phyloP scores from a whole-genome alignment of 495 filamentous ascomycete genomes.

The Xylona heveae region DNA sequence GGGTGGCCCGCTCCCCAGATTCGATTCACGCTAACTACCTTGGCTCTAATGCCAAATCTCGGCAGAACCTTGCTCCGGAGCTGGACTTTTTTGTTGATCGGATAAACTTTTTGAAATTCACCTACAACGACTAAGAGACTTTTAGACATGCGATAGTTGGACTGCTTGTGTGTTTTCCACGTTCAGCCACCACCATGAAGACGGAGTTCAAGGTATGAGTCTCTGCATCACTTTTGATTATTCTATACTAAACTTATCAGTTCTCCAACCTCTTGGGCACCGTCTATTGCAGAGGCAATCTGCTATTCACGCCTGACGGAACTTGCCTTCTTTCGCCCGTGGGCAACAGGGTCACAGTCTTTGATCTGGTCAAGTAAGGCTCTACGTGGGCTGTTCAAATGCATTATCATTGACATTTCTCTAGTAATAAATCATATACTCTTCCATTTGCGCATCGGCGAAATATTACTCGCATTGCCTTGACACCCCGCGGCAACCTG shows the following conservation, averaged over 20 bases:
- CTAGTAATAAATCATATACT: conserved; percentile 86
- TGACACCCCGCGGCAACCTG: conserved; percentile 75
- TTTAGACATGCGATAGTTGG: no score
- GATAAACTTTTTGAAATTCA: no score
- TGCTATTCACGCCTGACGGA: conserved; percentile 92
- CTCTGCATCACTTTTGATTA: neutral
- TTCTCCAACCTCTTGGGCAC: conserved; percentile 93
- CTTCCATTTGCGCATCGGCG: conserved; percentile 85
- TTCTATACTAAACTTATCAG: conserved; percentile 18
- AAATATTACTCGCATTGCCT: conserved; percentile 71
- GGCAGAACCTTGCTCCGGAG: no score
- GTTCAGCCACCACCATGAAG: no score
- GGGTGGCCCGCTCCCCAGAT: no score
- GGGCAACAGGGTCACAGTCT: conserved; percentile 85
- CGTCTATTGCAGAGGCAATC: conserved; percentile 91
- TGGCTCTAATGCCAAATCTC: no score
- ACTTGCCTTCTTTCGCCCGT: conserved; percentile 92
- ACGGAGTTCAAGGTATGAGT: conserved; percentile 67
- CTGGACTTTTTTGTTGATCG: no score
- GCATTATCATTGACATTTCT: no score
- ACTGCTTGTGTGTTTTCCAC: no score
- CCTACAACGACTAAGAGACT: no score
- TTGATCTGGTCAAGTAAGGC: conserved; percentile 81
- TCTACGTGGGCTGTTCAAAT: neutral
- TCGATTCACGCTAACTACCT: no score